phyloP scores from a whole-genome alignment of 75 land plant species.

The Azolla pinnata region DNA sequence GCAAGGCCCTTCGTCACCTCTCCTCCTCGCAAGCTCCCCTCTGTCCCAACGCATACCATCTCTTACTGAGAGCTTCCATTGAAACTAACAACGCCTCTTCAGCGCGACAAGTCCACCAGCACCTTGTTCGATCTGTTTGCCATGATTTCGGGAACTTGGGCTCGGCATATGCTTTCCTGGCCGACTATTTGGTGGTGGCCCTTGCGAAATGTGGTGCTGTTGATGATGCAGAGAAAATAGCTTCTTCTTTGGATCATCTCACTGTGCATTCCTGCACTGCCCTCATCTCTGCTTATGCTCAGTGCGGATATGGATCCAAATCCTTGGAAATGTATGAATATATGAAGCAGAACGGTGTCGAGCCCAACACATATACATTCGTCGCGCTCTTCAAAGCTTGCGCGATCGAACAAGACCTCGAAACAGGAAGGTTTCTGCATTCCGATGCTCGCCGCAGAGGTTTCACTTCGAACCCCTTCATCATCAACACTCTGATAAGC shows the following conservation, averaged over 20 bases:
- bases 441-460: slow-evolving; percentile 17
- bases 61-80: no score
- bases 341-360: not conserved
- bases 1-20: no score
- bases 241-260: not conserved
- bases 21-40: no score
- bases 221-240: not conserved
- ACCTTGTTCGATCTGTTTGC: no score
- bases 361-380: slow-evolving; percentile 28
- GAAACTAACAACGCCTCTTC: no score
- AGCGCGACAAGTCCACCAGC: no score
- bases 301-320: slow-evolving; percentile 11
- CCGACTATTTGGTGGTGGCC: not conserved
- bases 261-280: slow-evolving; percentile 16
- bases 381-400: slow-evolving; percentile 26
- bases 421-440: slow-evolving; percentile 22
- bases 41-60: no score
- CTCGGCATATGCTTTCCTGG: not conserved
- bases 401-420: not conserved
- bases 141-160: no score
- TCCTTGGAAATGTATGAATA: slow-evolving; percentile 2
- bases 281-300: slow-evolving; percentile 15
- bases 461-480: slow-evolving; percentile 16
- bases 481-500: slow-evolving; percentile 23
- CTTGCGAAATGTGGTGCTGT: slow-evolving; percentile 1